These are phyloP conservation scores for Boletales sp. DNA, from an alignment of 768 basidiomycete species.

Conservation along the genomic window DNA sequence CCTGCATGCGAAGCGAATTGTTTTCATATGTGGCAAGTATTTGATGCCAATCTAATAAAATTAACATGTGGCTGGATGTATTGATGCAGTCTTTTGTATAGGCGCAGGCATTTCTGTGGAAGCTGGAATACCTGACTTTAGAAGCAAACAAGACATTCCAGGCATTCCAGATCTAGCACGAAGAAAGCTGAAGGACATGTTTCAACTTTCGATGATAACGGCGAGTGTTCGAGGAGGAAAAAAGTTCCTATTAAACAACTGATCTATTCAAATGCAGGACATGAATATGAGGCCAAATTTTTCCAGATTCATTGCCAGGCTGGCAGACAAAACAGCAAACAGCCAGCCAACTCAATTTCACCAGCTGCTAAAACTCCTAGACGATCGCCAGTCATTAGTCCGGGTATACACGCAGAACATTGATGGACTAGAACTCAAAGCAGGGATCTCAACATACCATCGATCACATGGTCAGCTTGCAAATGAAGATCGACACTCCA, in stretches of 20 bases:
- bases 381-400: conserved; percentile 2
- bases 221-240: background rate
- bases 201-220: background rate
- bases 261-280: background rate
- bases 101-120: background rate
- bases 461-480: background rate
- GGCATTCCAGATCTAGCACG: background rate
- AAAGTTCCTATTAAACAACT: background rate
- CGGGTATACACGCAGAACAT: conserved; percentile 14
- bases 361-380: conserved; percentile 7
- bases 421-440: conserved; percentile 7
- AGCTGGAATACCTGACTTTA: background rate
- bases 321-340: background rate
- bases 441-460: conserved; percentile 7
- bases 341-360: conserved; percentile 10
- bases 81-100: background rate
- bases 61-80: too few relatives aligned
- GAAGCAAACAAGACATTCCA: background rate
- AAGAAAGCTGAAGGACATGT: background rate
- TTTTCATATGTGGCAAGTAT: background rate
- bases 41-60: background rate
- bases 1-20: background rate
- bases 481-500: background rate
- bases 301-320: background rate
- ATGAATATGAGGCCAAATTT: background rate